Evolutionary conservation across 1,284 basidiomycete species (phyloP).

Genomic region (Irpex sp.): DNA sequence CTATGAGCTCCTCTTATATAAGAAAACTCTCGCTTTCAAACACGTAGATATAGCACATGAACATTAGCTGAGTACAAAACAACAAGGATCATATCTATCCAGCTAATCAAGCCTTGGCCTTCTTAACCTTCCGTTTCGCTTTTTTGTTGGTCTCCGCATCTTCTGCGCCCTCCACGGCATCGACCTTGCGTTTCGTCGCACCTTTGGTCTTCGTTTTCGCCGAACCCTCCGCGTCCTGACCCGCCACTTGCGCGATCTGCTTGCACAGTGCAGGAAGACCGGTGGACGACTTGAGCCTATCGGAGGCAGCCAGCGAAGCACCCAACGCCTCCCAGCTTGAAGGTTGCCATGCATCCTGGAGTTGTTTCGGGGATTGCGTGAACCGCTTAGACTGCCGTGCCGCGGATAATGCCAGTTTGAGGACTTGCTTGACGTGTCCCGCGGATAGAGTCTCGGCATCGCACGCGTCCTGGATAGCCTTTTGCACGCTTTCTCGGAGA

Average conservation of each 20-base stretch:
- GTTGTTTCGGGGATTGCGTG: constrained; percentile 18
- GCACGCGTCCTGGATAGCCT: constrained; percentile 50
- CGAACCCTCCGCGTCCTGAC: constrained; percentile 6
- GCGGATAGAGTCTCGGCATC: constrained; percentile 52
- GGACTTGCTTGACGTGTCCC: constrained; percentile 73
- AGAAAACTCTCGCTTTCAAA: too few relatives aligned
- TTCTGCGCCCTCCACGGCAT: constrained; percentile 28
- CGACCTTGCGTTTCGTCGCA: constrained; percentile 10
- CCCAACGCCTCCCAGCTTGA: constrained; percentile 37
- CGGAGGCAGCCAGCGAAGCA: constrained; percentile 32
- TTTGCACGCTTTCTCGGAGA: constrained; percentile 50
- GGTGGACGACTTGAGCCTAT: constrained; percentile 42
- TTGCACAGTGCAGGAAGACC: constrained; percentile 44
- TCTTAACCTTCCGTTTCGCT: constrained; percentile 46
- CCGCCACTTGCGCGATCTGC: constrained; percentile 37
- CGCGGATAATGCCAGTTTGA: constrained; percentile 70
- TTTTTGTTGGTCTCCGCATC: constrained; percentile 31
- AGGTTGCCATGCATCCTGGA: constrained; percentile 40
- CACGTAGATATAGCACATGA: not conserved
- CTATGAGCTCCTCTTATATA: too few relatives aligned
- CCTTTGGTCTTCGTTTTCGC: constrained; percentile 11
- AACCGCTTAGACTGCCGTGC: constrained; percentile 62
- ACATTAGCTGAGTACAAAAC: not conserved
- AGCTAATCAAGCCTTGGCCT: constrained; percentile 14
- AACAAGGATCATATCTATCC: not conserved